Conservation (phyloP, 768 basidiomycete genomes). For the Rhodotorula toruloides region DNA sequence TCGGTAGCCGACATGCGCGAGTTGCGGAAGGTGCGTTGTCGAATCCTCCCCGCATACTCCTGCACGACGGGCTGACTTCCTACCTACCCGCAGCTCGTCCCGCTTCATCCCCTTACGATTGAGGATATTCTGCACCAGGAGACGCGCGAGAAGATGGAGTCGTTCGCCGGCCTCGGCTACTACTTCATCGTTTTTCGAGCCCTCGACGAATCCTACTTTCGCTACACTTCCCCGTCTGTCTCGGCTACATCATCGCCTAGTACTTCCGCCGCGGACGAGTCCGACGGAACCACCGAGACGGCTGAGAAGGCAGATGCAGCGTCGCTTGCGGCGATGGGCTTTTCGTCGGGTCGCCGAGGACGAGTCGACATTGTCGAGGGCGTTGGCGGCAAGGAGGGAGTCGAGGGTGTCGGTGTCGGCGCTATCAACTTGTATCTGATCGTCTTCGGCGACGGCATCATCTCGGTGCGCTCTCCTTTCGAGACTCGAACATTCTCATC, state of each 20-base stretch:
- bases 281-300: not conserved
- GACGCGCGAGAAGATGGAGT: slow-evolving; percentile 82
- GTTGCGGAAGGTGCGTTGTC: slow-evolving; percentile 64
- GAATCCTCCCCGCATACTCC: not conserved
- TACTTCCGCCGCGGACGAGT: not conserved
- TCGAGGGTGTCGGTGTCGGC: slow-evolving; percentile 55
- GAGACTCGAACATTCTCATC: too few species aligned
- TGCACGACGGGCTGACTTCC: not conserved
- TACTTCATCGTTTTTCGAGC: slow-evolving; percentile 85
- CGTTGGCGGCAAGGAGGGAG: slow-evolving; percentile 50
- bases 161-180: slow-evolving; percentile 78
- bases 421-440: slow-evolving; percentile 83
- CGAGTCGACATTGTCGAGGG: slow-evolving; percentile 51
- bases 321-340: slow-evolving; percentile 22
- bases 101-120: slow-evolving; percentile 83
- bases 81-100: slow-evolving; percentile 64
- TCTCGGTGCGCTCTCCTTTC: slow-evolving; percentile 47
- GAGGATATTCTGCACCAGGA: slow-evolving; percentile 91
- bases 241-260: slow-evolving; percentile 7
- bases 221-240: slow-evolving; percentile 40
- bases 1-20: slow-evolving; percentile 80
- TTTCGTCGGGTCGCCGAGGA: slow-evolving; percentile 43
- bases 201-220: slow-evolving; percentile 58
- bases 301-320: not conserved
- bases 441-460: slow-evolving; percentile 79